A percentile compares a stretch with the other conserved stretches of the same genome.
Evolutionary conservation across 805 yeast species (phyloP).

Genomic region (Wickerhamiella vanderwaltii): DNA sequence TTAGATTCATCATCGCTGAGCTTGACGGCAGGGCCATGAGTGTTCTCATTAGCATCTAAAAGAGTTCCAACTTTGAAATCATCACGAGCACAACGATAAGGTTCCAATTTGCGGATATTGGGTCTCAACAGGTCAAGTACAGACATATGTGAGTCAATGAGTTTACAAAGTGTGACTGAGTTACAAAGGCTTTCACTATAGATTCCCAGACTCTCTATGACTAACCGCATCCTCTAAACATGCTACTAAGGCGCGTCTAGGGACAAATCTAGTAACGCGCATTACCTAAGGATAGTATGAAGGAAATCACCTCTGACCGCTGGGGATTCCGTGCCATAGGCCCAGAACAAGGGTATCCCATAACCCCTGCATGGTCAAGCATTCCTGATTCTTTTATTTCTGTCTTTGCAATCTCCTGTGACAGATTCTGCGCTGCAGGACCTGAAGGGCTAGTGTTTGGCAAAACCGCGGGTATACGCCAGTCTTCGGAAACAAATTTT

Average conservation of each 20-base stretch:
- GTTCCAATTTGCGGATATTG: constrained; percentile 68
- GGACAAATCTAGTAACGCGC: neutral
- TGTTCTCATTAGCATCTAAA: constrained; percentile 91
- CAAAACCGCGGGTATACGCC: constrained; percentile 2
- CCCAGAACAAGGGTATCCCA: constrained; percentile 15
- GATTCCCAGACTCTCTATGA: neutral
- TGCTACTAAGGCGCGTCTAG: neutral
- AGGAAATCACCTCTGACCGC: constrained; percentile 17
- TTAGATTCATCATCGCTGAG: constrained; percentile 35
- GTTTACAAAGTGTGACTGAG: neutral
- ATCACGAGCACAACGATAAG: constrained; percentile 94
- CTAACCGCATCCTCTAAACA: neutral
- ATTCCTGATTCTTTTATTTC: constrained; percentile 10
- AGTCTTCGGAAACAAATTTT: neutral
- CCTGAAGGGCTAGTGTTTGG: constrained; percentile 15
- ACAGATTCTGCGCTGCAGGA: constrained; percentile 17
- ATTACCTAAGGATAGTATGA: constrained; percentile 5
- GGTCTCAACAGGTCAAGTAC: constrained; percentile 60
- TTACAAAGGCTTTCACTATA: neutral
- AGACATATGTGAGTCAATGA: constrained; percentile 13
- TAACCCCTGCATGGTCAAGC: constrained; percentile 11
- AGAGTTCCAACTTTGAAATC: constrained; percentile 81
- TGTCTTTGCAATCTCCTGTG: constrained; percentile 1
- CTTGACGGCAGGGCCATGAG: constrained; percentile 72
- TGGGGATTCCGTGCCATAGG: constrained; percentile 21